phyloP scores from a whole-genome alignment of 2,329 filamentous ascomycete species.

The Alternaria alternata region DNA sequence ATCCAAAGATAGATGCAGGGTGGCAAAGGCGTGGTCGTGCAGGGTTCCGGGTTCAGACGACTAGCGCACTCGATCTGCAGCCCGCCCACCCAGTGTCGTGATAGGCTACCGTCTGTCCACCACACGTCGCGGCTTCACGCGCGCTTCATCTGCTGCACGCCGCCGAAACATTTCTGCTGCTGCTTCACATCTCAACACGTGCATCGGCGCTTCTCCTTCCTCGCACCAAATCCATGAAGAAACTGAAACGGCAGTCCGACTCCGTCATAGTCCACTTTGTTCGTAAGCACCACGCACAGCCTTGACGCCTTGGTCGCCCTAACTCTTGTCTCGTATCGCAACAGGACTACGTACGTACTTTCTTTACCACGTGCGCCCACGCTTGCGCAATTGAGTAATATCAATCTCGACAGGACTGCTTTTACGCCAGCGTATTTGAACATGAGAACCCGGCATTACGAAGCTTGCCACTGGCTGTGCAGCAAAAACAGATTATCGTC shows the following conservation, averaged over 20 bases:
- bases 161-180: slow-evolving; percentile 11
- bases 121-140: slow-evolving; percentile 9
- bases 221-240: slow-evolving; percentile 17
- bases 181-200: neutral
- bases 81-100: no score
- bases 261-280: slow-evolving; percentile 85
- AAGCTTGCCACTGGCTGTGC: slow-evolving; percentile 78
- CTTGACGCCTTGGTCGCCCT: slow-evolving; percentile 21
- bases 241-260: slow-evolving; percentile 39
- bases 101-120: no score
- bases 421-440: slow-evolving; percentile 93
- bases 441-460: slow-evolving; percentile 78
- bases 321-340: slow-evolving; percentile 16
- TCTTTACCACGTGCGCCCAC: slow-evolving; percentile 11
- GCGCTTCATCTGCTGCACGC: slow-evolving; percentile 12
- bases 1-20: slow-evolving; percentile 20
- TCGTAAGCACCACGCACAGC: slow-evolving; percentile 37
- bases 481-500: slow-evolving; percentile 86
- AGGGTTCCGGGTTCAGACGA: neutral
- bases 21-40: slow-evolving; percentile 9
- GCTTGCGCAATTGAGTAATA: slow-evolving; percentile 10
- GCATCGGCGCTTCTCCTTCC: slow-evolving; percentile 1
- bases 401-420: slow-evolving; percentile 71
- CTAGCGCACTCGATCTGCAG: neutral
- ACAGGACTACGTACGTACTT: slow-evolving; percentile 46